phyloP scores from a whole-genome alignment of 1,284 basidiomycete genomes.

The Apiotrichum laibachii region DNA sequence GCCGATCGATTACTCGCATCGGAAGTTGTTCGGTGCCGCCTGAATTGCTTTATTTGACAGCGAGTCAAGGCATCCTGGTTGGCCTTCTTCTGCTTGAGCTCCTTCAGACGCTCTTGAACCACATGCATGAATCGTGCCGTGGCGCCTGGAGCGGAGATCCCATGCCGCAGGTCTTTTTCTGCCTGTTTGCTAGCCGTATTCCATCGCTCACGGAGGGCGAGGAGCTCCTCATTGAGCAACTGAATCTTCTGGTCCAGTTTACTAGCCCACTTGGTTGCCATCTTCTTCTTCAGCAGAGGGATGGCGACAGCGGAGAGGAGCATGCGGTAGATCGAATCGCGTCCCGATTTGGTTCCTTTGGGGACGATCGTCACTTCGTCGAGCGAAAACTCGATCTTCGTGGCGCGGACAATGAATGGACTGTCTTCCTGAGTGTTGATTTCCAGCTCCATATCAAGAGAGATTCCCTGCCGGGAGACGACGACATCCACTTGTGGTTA shows the following conservation, averaged over 20 bases:
- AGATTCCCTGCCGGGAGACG: slow-evolving; percentile 12
- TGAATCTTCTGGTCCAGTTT: slow-evolving; percentile 2
- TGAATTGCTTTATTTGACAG: neutral
- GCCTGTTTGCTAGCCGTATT: neutral
- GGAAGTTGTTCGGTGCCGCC: neutral
- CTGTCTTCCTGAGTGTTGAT: slow-evolving; percentile 6
- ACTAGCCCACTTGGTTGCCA: neutral
- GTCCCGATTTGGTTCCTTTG: neutral
- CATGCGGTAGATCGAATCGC: slow-evolving; percentile 7
- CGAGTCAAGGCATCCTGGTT: neutral
- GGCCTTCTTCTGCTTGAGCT: slow-evolving; percentile 1
- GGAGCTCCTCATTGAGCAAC: neutral
- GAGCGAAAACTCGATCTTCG: slow-evolving; percentile 8
- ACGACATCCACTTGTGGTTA: slow-evolving; percentile 8
- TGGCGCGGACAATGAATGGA: slow-evolving; percentile 2
- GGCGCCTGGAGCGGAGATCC: neutral
- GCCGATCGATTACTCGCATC: neutral
- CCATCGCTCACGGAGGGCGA: slow-evolving; percentile 4
- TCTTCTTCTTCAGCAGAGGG: slow-evolving; percentile 9
- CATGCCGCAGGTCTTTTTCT: neutral
- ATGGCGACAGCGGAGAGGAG: slow-evolving; percentile 2
- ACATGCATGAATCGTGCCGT: neutral
- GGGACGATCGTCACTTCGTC: slow-evolving; percentile 7
- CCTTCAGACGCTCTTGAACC: neutral
- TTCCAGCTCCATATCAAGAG: slow-evolving; percentile 10